These are phyloP conservation scores for Pseudogymnoascus sp. DNA, from an alignment of 2,329 filamentous ascomycete species.

Conservation along the genomic window DNA sequence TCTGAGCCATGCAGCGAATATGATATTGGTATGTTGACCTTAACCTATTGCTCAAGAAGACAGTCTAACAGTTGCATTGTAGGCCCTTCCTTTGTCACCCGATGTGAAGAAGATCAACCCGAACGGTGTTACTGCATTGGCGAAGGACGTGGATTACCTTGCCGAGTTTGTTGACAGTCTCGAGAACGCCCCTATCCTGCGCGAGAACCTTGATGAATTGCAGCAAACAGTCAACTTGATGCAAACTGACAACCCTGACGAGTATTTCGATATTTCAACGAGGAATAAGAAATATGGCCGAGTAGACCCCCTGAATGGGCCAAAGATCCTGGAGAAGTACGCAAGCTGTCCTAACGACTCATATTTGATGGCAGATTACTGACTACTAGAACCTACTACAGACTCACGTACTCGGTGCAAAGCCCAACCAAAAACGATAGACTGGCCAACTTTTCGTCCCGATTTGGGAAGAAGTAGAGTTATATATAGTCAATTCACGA, in stretches of 20 bases:
- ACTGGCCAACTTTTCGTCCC: conserved; percentile 65
- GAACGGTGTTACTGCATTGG: conserved; percentile 72
- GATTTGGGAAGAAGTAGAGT: conserved; percentile 57
- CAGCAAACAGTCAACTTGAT: conserved; percentile 88
- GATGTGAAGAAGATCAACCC: conserved; percentile 82
- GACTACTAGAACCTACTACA: conserved; percentile 28
- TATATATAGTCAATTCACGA: conserved; percentile 5
- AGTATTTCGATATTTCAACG: conserved; percentile 88
- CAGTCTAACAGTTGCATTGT: not conserved
- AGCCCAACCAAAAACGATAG: conserved; percentile 54
- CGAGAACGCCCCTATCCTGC: conserved; percentile 75
- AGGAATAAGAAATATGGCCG: conserved; percentile 90
- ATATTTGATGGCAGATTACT: not conserved
- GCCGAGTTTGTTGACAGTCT: conserved; percentile 80
- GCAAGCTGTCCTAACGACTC: conserved; percentile 18
- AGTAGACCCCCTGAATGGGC: conserved; percentile 86
- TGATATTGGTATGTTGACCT: conserved; percentile 56
- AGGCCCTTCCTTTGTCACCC: conserved; percentile 47
- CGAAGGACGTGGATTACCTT: conserved; percentile 77
- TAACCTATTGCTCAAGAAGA: not conserved
- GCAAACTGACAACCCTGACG: conserved; percentile 82
- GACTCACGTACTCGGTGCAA: conserved; percentile 58
- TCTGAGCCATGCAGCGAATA: conserved; percentile 79
- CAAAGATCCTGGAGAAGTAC: conserved; percentile 85
- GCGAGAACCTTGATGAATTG: conserved; percentile 84